A percentile compares a stretch with the other conserved stretches of the same genome.
These are phyloP conservation scores for Penicillium sp. DNA, from an alignment of 2,329 filamentous ascomycete genomes.

Conservation along the genomic window DNA sequence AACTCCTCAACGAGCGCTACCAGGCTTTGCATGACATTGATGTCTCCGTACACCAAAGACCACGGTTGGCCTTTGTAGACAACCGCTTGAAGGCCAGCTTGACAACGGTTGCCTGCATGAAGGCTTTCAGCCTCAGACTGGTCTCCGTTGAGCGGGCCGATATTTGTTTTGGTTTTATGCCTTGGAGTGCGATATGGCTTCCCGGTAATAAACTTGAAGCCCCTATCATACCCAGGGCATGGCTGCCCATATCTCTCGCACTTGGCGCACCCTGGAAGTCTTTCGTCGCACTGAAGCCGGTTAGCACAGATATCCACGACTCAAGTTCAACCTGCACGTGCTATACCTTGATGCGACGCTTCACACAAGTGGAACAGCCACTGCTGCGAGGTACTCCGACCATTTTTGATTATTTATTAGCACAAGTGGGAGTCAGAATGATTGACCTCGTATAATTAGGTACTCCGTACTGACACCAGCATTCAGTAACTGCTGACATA, in stretches of 20 bases:
- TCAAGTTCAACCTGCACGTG: background rate
- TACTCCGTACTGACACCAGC: background rate
- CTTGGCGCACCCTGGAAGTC: conserved; percentile 32
- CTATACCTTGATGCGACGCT: conserved; percentile 31
- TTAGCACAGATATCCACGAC: background rate
- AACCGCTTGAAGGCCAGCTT: conserved; percentile 1
- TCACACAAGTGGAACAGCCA: conserved; percentile 30
- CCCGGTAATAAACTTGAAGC: conserved; percentile 38
- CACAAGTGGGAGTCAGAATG: background rate
- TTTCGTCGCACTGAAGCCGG: conserved; percentile 36
- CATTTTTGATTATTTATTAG: conserved; percentile 19
- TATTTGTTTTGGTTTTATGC: background rate
- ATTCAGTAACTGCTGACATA: conserved; percentile 7
- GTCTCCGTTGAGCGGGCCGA: background rate
- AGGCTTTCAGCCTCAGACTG: background rate
- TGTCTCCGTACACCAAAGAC: conserved; percentile 7
- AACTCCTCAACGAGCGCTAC: conserved; percentile 26
- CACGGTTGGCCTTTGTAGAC: background rate
- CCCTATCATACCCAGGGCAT: conserved; percentile 37
- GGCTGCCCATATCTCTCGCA: conserved; percentile 36
- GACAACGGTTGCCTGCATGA: background rate
- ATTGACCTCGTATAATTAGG: background rate
- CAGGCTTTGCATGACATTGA: conserved; percentile 27
- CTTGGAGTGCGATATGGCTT: conserved; percentile 29
- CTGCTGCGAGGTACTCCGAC: conserved; percentile 28